Conservation (phyloP, 2,329 filamentous ascomycete species). For the Dactylonectria estremocensis region DNA sequence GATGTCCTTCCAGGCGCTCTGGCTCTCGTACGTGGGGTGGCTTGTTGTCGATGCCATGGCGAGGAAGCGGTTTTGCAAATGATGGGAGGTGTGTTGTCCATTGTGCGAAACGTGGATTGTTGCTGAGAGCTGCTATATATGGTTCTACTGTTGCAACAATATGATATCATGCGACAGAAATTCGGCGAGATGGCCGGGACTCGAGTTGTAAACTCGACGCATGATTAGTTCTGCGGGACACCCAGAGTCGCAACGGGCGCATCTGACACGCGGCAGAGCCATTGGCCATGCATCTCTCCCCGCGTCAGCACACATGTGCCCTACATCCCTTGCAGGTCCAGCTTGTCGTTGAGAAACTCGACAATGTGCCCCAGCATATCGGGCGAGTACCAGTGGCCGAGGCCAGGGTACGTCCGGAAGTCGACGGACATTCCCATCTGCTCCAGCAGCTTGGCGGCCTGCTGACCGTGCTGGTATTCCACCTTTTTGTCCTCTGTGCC, state of each 20-base stretch:
- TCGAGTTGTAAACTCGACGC: too few species aligned
- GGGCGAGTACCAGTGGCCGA: slow-evolving; percentile 63
- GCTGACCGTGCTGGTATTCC: slow-evolving; percentile 52
- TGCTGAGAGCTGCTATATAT: too few species aligned
- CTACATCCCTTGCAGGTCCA: background rate
- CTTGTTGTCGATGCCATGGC: background rate
- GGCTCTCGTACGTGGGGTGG: background rate
- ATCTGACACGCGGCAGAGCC: too few species aligned
- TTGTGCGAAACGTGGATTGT: too few species aligned
- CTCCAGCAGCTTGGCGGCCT: slow-evolving; percentile 53
- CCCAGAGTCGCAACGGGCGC: too few species aligned
- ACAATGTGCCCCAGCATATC: slow-evolving; percentile 59
- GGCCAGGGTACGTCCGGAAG: slow-evolving; percentile 57
- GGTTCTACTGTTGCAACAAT: too few species aligned
- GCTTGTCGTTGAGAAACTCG: slow-evolving; percentile 46
- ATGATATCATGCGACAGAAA: too few species aligned
- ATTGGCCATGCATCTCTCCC: too few species aligned
- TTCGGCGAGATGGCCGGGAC: too few species aligned
- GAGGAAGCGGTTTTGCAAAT: background rate
- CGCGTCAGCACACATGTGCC: too few species aligned
- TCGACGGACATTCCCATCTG: slow-evolving; percentile 53
- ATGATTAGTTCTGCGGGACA: too few species aligned
- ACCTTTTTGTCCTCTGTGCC: slow-evolving; percentile 61
- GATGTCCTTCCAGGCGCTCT: background rate
- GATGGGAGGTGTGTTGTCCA: background rate